Evolutionary conservation across 75 land plant genomes (phyloP), one percentile per base, ranked within the genome.

Genomic region (Ceratopteris richardii): DNA sequence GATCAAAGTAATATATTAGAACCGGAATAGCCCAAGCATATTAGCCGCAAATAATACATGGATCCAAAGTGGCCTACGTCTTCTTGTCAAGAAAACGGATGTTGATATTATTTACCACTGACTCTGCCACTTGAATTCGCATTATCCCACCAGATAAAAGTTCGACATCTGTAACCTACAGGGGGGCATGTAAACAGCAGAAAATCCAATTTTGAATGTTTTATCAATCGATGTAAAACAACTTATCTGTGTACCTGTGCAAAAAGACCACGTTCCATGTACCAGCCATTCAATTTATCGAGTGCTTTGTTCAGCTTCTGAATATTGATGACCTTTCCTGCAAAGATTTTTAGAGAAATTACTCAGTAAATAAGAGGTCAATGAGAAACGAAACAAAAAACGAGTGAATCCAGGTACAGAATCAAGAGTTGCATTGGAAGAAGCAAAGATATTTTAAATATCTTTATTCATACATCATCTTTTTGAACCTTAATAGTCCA

Each of bases 271-370:
- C 96, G 77, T 19, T 95, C 92, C 58, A 51, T 65, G 53, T 95
- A 95, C 99, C 99, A 95, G 13, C 76, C 85, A 87, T 95, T 80
- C 52, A 95, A 81, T 29, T 85, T 86, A 54, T 70, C 82, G 40
- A 95, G 76, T 5, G 82, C 88, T 63, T 77, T 77, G 60, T 84
- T 80, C 54, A 95, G 70, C 9, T 81, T 87, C 60, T 86, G 78
- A 46, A 90, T 72, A 65, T 94, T 94, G 23, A 94, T 75, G 21
- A 90, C 70, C 74, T 95, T 95, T 62, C 99, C 99, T 95, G 96
- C 81, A 90, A 56, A 55, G 47, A 28, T 22, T 57, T 22, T 1
- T 31, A 44, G 30, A 29, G 5, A 50, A 46, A 33, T 9, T 33
- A 33, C 37, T 33, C n/a, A 20, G 48, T n/a, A 17, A 46, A 14